phyloP scores from a whole-genome alignment of 352 stramenopile species.

The Phytophthora fragariae region DNA sequence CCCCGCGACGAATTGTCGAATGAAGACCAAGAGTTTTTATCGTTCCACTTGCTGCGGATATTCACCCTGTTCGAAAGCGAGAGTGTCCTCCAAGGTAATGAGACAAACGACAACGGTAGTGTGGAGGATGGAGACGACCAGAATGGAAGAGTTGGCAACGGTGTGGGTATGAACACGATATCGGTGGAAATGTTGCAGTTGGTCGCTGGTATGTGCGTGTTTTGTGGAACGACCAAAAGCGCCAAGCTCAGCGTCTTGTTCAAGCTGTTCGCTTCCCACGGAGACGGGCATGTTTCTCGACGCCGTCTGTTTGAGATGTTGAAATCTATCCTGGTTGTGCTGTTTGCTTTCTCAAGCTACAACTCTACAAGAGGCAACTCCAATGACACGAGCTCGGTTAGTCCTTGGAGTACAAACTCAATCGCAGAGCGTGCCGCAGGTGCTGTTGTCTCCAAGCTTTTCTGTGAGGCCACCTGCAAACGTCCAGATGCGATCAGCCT shows the following conservation, averaged over 20 bases:
- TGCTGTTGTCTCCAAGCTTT: slow-evolving; percentile 90
- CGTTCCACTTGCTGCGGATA: slow-evolving; percentile 85
- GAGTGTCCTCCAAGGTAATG: slow-evolving; percentile 53
- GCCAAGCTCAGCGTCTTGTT: slow-evolving; percentile 93
- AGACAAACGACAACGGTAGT: slow-evolving; percentile 36
- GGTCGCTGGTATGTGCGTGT: slow-evolving; percentile 90
- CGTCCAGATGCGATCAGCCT: slow-evolving; percentile 89
- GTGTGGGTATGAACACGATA: slow-evolving; percentile 48
- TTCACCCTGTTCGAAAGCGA: slow-evolving; percentile 88
- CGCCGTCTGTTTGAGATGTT: slow-evolving; percentile 85
- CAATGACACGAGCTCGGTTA: slow-evolving; percentile 66
- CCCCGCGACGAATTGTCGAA: slow-evolving; percentile 76
- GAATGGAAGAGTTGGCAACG: slow-evolving; percentile 21
- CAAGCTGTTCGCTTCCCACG: slow-evolving; percentile 76
- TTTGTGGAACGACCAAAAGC: slow-evolving; percentile 96
- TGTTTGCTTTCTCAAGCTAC: slow-evolving; percentile 89
- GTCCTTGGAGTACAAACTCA: slow-evolving; percentile 79
- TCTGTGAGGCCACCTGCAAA: slow-evolving; percentile 73
- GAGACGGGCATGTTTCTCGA: slow-evolving; percentile 68
- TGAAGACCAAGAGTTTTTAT: slow-evolving; percentile 90
- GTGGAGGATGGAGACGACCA: slow-evolving; percentile 36
- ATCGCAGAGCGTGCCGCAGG: slow-evolving; percentile 90
- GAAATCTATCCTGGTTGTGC: slow-evolving; percentile 79
- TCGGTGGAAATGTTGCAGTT: slow-evolving; percentile 81
- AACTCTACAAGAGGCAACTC: slow-evolving; percentile 67